Base-by-base conservation (phyloP, 306 rosid species). In the Inga laurina region DNA sequence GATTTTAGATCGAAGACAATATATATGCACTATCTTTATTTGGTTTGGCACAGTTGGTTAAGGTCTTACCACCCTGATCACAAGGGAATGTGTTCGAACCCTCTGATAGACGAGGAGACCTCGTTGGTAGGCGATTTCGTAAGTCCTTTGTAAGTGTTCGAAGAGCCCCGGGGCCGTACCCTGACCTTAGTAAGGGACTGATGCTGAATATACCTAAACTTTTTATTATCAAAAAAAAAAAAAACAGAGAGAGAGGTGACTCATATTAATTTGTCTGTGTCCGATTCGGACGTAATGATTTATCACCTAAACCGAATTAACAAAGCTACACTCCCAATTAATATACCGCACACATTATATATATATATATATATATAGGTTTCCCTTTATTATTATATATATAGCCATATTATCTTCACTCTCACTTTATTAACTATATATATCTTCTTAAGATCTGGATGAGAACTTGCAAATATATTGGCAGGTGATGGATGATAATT, bases 271-370 rank as follows among this genome's bases (percentile, higher is more conserved):
- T 86, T 77, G 79, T 74, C 76, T 71, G 80, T 80, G 80, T 74
- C 89, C 75, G 73, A 87, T 78, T 76, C 89, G 66, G 72, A 87
- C 82, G 57, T 69, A 68, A 85, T 87, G 88, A 82, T 61, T 62
- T 66, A 77, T 85, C 84, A 82, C 84, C 90, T 82, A 67, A 85
- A 85, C 90, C 78, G 79, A 81, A 85, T 83, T 71, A 52, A 52
- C 61, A 18, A 81, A 84, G 85, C 80, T 74, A 61, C 74, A 75
- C 74, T 45, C 49, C 13, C 49, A 45, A 45, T 45, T 45, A 39
- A 39, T 79, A 79, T 35, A 76, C 37, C 61, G 71, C 68, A 64
- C 70, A 65, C 62, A 21, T 18, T 49, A 37, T 39, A 39, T 39
- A 21, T 57, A 57, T 19, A 76, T 78, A 79, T 27, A 27, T 27